Evolutionary conservation across 2,329 filamentous ascomycete species (phyloP), one percentile per base, ranked within the genome.

Genomic region (Aspergillus amoenus): DNA sequence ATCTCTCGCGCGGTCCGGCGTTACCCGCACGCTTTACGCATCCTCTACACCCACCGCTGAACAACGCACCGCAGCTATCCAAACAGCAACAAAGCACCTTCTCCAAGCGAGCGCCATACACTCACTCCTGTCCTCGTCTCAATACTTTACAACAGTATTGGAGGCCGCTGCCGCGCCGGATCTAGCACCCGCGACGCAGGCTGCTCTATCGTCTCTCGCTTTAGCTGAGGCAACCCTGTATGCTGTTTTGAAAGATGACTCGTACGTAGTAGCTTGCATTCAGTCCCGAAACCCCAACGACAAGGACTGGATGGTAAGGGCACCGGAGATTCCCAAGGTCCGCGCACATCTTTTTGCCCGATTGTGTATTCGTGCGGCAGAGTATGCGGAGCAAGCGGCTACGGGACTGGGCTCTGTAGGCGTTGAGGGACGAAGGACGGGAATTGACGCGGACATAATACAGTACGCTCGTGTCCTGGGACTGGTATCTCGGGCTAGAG

Each of bases 271-370:
- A 2, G 84, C 88, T 6, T 88, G 96, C 2, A 86, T 91, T 1
- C 90, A 96, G 67, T 85, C 88, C 56, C 84, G 93, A 47, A 95
- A 96, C 69, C 85, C 88, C 52, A 86, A 88, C 64, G 91, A 93
- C 72, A 91, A 84, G 60, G 93, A 97, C 64, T 99, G 93, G 93
- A 97, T 97, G 92, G 95, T 94, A 73, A 91, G 89, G 67, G 84
- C 91, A 0, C 91, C 93, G 0, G 86, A 91, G 50, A 90, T 97
- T 48, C 89, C 92, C 30, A 93, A 93, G 70, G 92, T 96, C 17
- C 87, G 93, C 46, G 91, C 91, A 8, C 88, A 95, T 68, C 81
- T 99, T 2, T 95, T 95, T 69, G 92, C 92, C 2, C 83, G 93
- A 1, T 79, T 97, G 7, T 97, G 92, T 70, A 82, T 97, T 11